Base-by-base conservation (phyloP, 1,139 yeast species). In the Zygoascus hellenicus region DNA sequence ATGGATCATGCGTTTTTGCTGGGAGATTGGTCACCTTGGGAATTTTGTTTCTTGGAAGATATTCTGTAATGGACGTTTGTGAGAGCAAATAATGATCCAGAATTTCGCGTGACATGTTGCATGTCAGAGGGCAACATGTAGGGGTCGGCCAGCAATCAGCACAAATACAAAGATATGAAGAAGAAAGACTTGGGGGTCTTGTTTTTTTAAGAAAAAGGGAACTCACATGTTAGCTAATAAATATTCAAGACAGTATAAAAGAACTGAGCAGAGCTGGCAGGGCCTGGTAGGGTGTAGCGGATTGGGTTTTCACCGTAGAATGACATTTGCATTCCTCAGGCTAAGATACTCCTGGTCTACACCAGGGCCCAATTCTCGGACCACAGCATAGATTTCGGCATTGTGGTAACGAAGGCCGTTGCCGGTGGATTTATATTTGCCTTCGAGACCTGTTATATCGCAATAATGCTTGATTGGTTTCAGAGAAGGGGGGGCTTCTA, bases 311-410 rank as follows among this genome's bases (percentile, higher is more conserved):
- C 60, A 81, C 54, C 78, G 82, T 62, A 90, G 72, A 7, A 90
- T 79, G 17, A 90, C 90, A 62, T 89, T 85, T 36, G 96, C 97
- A 42, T 88, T 89, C 57, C 98, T 75, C 54, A 92, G 71, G 56
- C 86, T 85, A 61, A 92, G 72, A 63, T 89, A 92, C 64, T 88
- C 95, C 66, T 92, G 97, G 66, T 92, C 97, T 15, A 85, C 87
- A 26, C 97, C 96, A 1, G 95, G 85, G 1, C 90, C 83, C 80
- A 92, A 78, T 52, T 80, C 78, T 62, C 81, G 81, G 51, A 85
- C 78, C 22, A 88, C 85, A 48, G 82, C 85, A 65, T 80, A 92
- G 31, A 94, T 81, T 65, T 92, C 98, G 44, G 80, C 81, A 61
- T 92, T 83, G 66, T 86, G 81, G 65, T 80, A 92, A 48, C 96